phyloP scores from a whole-genome alignment of 177 flowering plant species.

The Vitis hybrid region DNA sequence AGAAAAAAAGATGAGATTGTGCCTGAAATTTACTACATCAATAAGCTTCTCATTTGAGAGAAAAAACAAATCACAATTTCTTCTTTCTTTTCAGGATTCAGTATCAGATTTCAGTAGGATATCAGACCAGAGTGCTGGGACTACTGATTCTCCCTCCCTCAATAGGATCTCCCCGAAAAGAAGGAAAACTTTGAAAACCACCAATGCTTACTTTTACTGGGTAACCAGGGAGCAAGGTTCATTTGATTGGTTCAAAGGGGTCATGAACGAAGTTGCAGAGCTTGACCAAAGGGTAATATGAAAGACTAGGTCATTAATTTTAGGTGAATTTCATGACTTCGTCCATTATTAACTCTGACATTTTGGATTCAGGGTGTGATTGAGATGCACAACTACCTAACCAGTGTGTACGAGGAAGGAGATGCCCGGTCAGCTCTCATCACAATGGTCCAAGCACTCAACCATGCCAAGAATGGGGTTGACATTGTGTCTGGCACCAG shows the following conservation, averaged over 20 bases:
- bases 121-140: conserved; percentile 49
- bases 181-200: conserved; percentile 71
- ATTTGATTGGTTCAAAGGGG: conserved; percentile 99
- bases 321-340: not conserved
- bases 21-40: not conserved
- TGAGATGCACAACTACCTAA: conserved; percentile 98
- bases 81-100: conserved; percentile 51
- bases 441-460: conserved; percentile 97
- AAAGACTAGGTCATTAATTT: not conserved
- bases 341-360: not conserved
- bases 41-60: not conserved
- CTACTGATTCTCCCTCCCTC: conserved; percentile 34
- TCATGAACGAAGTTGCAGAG: conserved; percentile 97
- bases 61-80: not conserved
- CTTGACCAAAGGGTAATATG: conserved; percentile 77
- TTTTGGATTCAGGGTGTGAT: conserved; percentile 66
- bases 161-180: conserved; percentile 47
- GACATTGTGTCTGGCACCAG: conserved; percentile 95
- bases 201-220: conserved; percentile 99
- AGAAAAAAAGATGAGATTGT: too few species aligned
- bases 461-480: conserved; percentile 97
- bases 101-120: conserved; percentile 42
- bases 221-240: conserved; percentile 99
- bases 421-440: conserved; percentile 99
- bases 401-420: conserved; percentile 98